Conservation (phyloP, 495 filamentous ascomycete species). For the Glonium stellatum region DNA sequence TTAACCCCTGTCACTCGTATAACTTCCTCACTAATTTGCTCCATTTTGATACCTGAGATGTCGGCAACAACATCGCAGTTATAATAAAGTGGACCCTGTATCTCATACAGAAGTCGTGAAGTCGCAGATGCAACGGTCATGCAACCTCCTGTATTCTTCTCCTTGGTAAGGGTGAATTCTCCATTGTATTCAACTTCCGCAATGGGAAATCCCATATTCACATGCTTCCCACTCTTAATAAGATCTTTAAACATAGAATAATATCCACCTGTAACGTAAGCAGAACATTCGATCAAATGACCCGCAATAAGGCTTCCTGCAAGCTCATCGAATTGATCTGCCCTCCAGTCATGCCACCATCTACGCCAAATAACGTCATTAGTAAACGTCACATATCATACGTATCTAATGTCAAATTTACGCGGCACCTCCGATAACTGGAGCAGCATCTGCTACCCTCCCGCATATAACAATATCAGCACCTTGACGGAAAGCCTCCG, state of each 20-base stretch:
- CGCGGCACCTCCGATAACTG: constrained; percentile 47
- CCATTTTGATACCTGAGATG: constrained; percentile 20
- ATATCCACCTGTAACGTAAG: too few relatives aligned
- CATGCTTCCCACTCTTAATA: too few relatives aligned
- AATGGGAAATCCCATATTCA: constrained; percentile 28
- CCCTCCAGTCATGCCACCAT: constrained; percentile 44
- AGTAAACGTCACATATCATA: too few relatives aligned
- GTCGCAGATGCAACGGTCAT: constrained; percentile 20
- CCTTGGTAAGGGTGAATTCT: constrained; percentile 23
- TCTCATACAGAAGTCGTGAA: constrained; percentile 30
- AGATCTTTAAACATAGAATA: too few relatives aligned
- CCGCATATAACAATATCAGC: constrained; percentile 45
- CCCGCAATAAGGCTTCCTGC: constrained; percentile 49
- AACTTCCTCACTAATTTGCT: too few relatives aligned
- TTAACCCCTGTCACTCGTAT: too few relatives aligned
- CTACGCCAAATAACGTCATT: too few relatives aligned
- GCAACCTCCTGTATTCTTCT: constrained; percentile 15
- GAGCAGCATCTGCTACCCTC: constrained; percentile 50
- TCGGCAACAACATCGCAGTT: constrained; percentile 28
- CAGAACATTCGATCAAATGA: constrained; percentile 51
- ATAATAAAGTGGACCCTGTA: constrained; percentile 29
- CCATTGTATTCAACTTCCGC: constrained; percentile 26
- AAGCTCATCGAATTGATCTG: constrained; percentile 40
- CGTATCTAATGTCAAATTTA: too few relatives aligned
- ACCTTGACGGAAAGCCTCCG: constrained; percentile 42